These are phyloP conservation scores for Tolypocladium pustulatum DNA, from an alignment of 2,329 filamentous ascomycete genomes.

Conservation along the genomic window DNA sequence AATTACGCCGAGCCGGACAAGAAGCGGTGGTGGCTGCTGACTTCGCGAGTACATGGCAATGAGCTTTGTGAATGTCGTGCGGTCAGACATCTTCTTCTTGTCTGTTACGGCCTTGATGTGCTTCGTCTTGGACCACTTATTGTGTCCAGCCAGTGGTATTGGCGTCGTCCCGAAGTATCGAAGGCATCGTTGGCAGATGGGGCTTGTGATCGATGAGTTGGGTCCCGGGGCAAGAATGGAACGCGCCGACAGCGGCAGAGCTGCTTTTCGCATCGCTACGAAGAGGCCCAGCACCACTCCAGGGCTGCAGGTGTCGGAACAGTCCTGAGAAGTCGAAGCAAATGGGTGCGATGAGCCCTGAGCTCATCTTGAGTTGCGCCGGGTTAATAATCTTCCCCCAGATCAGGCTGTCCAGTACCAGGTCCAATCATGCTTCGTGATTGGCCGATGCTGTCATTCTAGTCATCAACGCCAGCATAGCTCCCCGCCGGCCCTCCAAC, in stretches of 20 bases:
- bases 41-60: slow-evolving; percentile 68
- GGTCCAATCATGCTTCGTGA: neutral
- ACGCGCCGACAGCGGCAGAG: neutral
- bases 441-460: neutral
- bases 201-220: neutral
- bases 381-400: slow-evolving; percentile 21
- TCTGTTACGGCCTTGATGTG: slow-evolving; percentile 90
- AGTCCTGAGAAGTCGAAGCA: neutral
- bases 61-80: slow-evolving; percentile 57
- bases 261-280: neutral
- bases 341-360: neutral
- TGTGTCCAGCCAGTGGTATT: slow-evolving; percentile 57
- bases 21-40: slow-evolving; percentile 23
- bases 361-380: slow-evolving; percentile 8
- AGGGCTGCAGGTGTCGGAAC: neutral
- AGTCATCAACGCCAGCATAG: neutral
- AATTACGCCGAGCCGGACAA: neutral
- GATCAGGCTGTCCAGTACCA: neutral
- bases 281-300: neutral
- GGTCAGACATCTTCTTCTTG: slow-evolving; percentile 62
- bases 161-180: slow-evolving; percentile 37
- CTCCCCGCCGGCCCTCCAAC: neutral
- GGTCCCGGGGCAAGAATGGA: neutral
- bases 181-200: slow-evolving; percentile 35
- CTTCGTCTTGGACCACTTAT: slow-evolving; percentile 91